Evolutionary conservation across 345 rosid species (phyloP).

Genomic region (Moricandia arvensis): DNA sequence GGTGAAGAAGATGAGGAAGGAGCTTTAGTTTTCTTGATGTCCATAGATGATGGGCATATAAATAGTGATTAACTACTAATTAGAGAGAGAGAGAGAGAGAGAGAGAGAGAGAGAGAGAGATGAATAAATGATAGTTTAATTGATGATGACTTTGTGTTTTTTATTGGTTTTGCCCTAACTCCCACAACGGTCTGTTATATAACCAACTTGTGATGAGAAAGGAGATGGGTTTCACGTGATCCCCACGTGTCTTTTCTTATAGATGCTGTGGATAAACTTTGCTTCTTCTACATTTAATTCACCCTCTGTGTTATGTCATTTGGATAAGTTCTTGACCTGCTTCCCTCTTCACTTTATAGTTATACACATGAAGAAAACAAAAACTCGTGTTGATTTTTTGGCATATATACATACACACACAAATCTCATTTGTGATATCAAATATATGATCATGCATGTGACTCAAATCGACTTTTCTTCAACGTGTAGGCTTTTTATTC

Average conservation of each 20-base stretch:
- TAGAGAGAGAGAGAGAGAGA: not conserved
- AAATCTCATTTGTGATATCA: not conserved
- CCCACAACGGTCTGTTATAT: constrained; percentile 37
- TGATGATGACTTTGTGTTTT: not conserved
- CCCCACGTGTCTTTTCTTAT: constrained; percentile 25
- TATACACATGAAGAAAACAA: not conserved
- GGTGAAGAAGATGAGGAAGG: constrained; percentile 13
- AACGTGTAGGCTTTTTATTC: not conserved
- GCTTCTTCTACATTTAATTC: constrained; percentile 16
- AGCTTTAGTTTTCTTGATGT: constrained; percentile 23
- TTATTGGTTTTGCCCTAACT: constrained; percentile 27
- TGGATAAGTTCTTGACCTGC: not conserved
- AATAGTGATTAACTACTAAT: not conserved
- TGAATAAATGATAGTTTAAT: no score
- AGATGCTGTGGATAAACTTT: constrained; percentile 34
- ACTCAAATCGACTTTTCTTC: constrained; percentile 15
- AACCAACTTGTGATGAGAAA: constrained; percentile 34
- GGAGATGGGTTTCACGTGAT: constrained; percentile 40
- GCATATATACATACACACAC: constrained; percentile 10
- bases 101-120: not conserved
- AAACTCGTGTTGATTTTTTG: constrained; percentile 7
- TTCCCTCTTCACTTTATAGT: not conserved
- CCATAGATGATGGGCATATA: not conserved
- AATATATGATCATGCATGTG: constrained; percentile 1
- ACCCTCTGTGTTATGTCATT: no score